Evolutionary conservation across 1,284 basidiomycete genomes (phyloP).

Genomic region (Microstroma glucosiphilum): DNA sequence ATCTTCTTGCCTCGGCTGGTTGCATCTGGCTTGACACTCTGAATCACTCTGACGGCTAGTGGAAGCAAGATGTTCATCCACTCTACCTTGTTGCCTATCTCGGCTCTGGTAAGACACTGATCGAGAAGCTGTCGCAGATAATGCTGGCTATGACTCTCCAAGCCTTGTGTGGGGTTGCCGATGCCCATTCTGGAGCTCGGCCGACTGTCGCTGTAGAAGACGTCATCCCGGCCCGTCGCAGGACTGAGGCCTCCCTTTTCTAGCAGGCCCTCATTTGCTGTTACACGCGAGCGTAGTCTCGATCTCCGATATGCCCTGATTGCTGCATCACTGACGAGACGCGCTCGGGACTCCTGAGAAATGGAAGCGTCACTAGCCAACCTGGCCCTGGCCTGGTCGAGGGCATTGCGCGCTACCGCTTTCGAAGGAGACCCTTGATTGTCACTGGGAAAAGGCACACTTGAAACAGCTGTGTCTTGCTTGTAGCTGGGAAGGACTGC

Average conservation of each 20-base stretch:
- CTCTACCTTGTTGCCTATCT: conserved; percentile 25
- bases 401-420: background rate
- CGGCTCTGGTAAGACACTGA: conserved; percentile 33
- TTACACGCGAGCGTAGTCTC: conserved; percentile 7
- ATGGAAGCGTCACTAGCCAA: conserved; percentile 8
- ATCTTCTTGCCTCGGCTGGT: conserved; percentile 66
- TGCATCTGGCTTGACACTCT: conserved; percentile 49
- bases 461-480: no score
- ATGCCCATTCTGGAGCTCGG: conserved; percentile 18
- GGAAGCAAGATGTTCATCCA: conserved; percentile 43
- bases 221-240: conserved; percentile 4
- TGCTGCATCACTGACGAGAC: conserved; percentile 18
- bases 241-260: background rate
- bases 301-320: conserved; percentile 16
- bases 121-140: conserved; percentile 41
- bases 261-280: background rate
- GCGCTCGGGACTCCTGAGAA: conserved; percentile 8
- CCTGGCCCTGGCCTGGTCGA: background rate
- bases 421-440: background rate
- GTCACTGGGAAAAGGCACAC: background rate
- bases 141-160: conserved; percentile 17
- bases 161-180: conserved; percentile 10
- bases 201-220: conserved; percentile 14
- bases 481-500: no score
- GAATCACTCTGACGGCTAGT: conserved; percentile 36